These are phyloP conservation scores for Copromyces sp. DNA, from an alignment of 495 filamentous ascomycete genomes.

Conservation along the genomic window DNA sequence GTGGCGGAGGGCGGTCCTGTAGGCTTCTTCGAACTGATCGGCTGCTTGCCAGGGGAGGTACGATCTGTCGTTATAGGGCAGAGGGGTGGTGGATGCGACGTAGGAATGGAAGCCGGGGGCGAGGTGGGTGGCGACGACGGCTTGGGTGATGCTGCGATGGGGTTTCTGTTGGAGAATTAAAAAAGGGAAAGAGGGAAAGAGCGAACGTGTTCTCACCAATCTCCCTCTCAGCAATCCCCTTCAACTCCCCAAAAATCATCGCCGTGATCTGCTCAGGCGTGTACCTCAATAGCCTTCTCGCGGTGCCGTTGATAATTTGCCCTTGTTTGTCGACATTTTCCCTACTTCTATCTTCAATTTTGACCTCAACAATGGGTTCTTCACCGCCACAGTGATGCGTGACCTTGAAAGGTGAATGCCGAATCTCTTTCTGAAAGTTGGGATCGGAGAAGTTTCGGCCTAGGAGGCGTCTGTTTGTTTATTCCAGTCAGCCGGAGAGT, in stretches of 20 bases:
- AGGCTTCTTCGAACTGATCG: constrained; percentile 91
- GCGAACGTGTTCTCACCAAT: constrained; percentile 54
- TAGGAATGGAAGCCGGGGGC: neutral
- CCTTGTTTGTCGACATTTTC: neutral
- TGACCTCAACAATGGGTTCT: constrained; percentile 67
- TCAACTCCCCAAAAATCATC: constrained; percentile 85
- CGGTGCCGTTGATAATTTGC: constrained; percentile 27
- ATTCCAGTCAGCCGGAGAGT: neutral
- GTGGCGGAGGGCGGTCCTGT: constrained; percentile 90
- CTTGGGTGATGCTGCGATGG: constrained; percentile 58
- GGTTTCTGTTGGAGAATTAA: neutral
- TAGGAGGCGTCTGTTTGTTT: constrained; percentile 58
- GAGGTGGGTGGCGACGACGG: constrained; percentile 87
- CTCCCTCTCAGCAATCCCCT: constrained; percentile 83
- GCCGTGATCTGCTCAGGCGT: constrained; percentile 77
- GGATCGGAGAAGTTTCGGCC: constrained; percentile 76
- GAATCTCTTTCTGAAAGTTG: constrained; percentile 66
- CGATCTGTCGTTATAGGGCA: neutral
- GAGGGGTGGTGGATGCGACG: neutral
- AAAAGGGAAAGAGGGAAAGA: neutral
- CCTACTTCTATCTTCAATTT: constrained; percentile 46
- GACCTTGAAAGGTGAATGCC: constrained; percentile 82
- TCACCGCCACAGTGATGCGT: constrained; percentile 24
- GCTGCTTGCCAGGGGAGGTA: neutral
- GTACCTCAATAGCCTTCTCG: constrained; percentile 35